phyloP scores from a whole-genome alignment of 495 filamentous ascomycete species.

The Podospora didyma region DNA sequence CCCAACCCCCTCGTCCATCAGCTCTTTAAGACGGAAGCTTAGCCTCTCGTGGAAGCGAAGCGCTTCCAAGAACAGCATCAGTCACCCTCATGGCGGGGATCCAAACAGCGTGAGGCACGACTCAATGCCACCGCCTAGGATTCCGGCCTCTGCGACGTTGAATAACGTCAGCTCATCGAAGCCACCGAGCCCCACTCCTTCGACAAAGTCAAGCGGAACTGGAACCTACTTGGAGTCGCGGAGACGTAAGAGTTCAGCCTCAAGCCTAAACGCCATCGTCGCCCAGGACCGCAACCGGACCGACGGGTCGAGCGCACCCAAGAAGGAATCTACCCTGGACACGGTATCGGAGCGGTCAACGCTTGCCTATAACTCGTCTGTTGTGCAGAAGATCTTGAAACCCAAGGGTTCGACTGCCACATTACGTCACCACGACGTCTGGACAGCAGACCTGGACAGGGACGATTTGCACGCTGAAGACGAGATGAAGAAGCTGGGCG shows the following conservation, averaged over 20 bases:
- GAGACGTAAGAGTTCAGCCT: slow-evolving; percentile 62
- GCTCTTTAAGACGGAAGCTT: slow-evolving; percentile 74
- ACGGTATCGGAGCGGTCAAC: slow-evolving; percentile 45
- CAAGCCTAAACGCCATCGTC: slow-evolving; percentile 49
- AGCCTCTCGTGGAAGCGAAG: slow-evolving; percentile 81
- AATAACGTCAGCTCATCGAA: slow-evolving; percentile 48
- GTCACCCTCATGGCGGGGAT: slow-evolving; percentile 25
- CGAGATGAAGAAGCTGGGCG: slow-evolving; percentile 84
- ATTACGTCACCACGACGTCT: slow-evolving; percentile 42
- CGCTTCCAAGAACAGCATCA: slow-evolving; percentile 67
- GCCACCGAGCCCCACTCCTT: slow-evolving; percentile 54
- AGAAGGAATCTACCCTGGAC: slow-evolving; percentile 36
- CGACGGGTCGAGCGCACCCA: slow-evolving; percentile 44
- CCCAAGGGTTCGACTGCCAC: slow-evolving; percentile 52
- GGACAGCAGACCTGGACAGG: slow-evolving; percentile 60
- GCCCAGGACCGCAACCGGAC: slow-evolving; percentile 52
- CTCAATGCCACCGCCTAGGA: slow-evolving; percentile 85
- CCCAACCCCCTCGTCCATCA: slow-evolving; percentile 63
- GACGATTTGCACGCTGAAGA: slow-evolving; percentile 85
- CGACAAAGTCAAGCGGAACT: slow-evolving; percentile 40
- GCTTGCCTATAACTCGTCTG: slow-evolving; percentile 45
- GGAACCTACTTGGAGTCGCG: slow-evolving; percentile 52
- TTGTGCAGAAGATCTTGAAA: slow-evolving; percentile 59
- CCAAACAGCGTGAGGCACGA: slow-evolving; percentile 54
- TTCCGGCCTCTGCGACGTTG: slow-evolving; percentile 79